phyloP scores from a whole-genome alignment of 2,329 filamentous ascomycete species.

The Fusarium phyllophilum region DNA sequence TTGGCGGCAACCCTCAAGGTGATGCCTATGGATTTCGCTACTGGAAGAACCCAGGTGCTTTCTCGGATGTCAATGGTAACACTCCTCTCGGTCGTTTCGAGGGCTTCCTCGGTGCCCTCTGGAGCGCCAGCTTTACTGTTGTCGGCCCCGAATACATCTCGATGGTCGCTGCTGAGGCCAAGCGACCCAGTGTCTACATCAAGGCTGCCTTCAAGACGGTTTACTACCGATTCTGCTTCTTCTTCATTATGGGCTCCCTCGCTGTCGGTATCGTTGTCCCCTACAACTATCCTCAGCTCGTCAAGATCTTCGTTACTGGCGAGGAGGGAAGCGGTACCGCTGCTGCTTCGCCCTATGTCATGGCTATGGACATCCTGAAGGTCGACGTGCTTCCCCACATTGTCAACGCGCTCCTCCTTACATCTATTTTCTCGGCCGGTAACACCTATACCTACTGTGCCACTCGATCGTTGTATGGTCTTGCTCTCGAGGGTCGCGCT shows the following conservation, averaged over 20 bases:
- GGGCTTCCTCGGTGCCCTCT: slow-evolving; percentile 75
- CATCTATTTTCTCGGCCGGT: slow-evolving; percentile 58
- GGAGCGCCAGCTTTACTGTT: slow-evolving; percentile 71
- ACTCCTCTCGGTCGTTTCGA: slow-evolving; percentile 74
- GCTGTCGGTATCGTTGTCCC: slow-evolving; percentile 73
- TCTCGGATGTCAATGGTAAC: slow-evolving; percentile 63
- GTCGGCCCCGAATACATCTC: slow-evolving; percentile 75
- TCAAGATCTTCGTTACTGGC: slow-evolving; percentile 58
- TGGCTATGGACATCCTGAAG: slow-evolving; percentile 67
- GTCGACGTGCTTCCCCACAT: slow-evolving; percentile 65
- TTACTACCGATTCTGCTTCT: slow-evolving; percentile 76
- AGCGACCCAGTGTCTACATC: slow-evolving; percentile 71
- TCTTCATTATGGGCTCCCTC: slow-evolving; percentile 76
- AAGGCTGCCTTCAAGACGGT: slow-evolving; percentile 78
- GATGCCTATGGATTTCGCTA: slow-evolving; percentile 77
- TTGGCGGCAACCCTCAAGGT: slow-evolving; percentile 77
- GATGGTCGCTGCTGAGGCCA: slow-evolving; percentile 75
- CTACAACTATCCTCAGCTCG: slow-evolving; percentile 68
- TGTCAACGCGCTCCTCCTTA: slow-evolving; percentile 63
- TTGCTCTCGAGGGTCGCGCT: slow-evolving; percentile 61
- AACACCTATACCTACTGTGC: slow-evolving; percentile 64
- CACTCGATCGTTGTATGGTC: slow-evolving; percentile 60
- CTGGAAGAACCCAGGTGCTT: slow-evolving; percentile 60
- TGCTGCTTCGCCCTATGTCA: slow-evolving; percentile 70
- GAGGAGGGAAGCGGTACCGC: slow-evolving; percentile 54